Percentiles rank a stretch among this genome's conserved stretches.
phyloP scores from a whole-genome alignment of 306 rosid genomes.

The Malus asiatica region DNA sequence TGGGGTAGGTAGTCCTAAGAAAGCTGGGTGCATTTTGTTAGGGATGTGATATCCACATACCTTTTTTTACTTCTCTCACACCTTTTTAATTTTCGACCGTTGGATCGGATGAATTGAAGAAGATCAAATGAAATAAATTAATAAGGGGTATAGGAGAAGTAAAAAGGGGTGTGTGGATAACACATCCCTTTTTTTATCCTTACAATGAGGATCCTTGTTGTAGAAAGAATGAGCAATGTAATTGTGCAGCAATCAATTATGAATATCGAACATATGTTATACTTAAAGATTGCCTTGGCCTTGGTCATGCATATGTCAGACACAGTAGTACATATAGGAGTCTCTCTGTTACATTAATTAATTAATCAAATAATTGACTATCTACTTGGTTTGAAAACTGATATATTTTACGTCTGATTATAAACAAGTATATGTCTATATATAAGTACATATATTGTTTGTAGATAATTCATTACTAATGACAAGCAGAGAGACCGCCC shows the following conservation, averaged over 20 bases:
- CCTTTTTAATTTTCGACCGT: too few relatives aligned
- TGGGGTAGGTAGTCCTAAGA: background rate
- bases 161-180: too few relatives aligned
- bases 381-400: background rate
- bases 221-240: background rate
- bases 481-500: conserved; percentile 4
- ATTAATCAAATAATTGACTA: background rate
- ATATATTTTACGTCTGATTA: background rate
- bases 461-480: background rate
- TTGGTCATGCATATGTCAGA: conserved; percentile 7
- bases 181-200: background rate
- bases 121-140: too few relatives aligned
- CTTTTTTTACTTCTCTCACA: too few relatives aligned
- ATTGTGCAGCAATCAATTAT: background rate
- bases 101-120: too few relatives aligned
- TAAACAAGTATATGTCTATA: background rate
- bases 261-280: background rate
- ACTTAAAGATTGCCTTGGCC: background rate
- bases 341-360: background rate
- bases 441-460: background rate
- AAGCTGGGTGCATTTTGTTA: background rate
- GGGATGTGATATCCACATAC: too few relatives aligned
- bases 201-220: background rate
- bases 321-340: background rate
- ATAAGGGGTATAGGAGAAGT: too few relatives aligned